Base-by-base conservation (phyloP, 2,329 filamentous ascomycete species). In the Rhexocercosporidium sp. region DNA sequence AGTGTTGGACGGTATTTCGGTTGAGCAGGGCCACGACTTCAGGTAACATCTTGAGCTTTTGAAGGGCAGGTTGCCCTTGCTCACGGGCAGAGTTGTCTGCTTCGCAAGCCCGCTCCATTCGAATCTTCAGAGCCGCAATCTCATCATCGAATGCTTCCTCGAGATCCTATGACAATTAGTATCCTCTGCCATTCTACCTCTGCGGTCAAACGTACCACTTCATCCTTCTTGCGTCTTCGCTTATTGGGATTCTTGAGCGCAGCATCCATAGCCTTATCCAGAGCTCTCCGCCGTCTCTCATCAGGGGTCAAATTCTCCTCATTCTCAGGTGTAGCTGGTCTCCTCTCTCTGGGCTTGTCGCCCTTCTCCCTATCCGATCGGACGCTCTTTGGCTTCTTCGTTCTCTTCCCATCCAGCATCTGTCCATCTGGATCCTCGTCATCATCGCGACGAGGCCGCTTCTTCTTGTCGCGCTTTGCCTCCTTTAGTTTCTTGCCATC, bases 21-120 rank as follows among this genome's bases (percentile, higher is more conserved):
- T 96, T 97, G 68, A 99, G 86, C 22, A 98, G 85, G 51, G 90
- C 89, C 56, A 94, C 90, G 16, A 99, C 96, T 78, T 97, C 91
- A 1, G 95, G 94, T 18, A 99, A 88, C 73, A 99, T 90, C 81
- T 94, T 94, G 54, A 99, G 87, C 82, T 99, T 99, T 82, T 97
- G 91, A 67, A 94, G 88, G 34, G 96, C 96, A 0, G 95, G 93
- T 75, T 93, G 85, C 71, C 91, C 90, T 60, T 89, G 85, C 71
- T 91, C 87, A 73, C 96, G 94, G 46, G 93, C 93, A 64, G 89
- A 83, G 74, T 95, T 94, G 79, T 99, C 96, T 44, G 89, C 88
- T 79, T 94, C 88, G 68, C 95, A 97, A 18, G 96, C 96, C 72
- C 89, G 86, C 72, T 96, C 94, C 94, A 99, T 99, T 65, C 90